phyloP scores from a whole-genome alignment of 31 red algal genomes.

The Endocladia muricata region DNA sequence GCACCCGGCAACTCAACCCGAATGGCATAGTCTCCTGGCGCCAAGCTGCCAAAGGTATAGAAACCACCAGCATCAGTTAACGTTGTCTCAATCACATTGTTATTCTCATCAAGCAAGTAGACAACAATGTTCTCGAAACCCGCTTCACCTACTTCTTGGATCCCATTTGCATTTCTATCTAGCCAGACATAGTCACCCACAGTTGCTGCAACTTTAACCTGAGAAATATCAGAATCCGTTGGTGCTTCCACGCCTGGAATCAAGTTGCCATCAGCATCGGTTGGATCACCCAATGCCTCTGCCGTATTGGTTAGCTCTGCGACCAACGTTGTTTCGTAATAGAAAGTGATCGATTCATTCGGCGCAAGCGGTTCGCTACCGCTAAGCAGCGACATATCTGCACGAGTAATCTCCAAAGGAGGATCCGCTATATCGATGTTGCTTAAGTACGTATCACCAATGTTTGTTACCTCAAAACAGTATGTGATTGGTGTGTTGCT shows the following conservation, averaged over 20 bases:
- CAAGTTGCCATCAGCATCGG: neutral
- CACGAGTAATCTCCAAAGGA: no score
- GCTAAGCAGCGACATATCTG: no score
- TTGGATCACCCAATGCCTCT: neutral
- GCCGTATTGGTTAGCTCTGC: no score
- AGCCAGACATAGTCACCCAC: slow-evolving; percentile 8
- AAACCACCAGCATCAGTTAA: neutral
- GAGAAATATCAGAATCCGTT: no score
- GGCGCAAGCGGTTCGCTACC: no score
- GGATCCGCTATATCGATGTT: no score
- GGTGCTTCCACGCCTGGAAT: no score
- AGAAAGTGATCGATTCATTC: no score
- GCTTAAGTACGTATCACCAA: no score
- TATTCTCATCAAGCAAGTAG: neutral
- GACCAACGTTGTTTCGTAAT: no score
- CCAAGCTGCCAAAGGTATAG: neutral
- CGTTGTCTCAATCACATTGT: neutral
- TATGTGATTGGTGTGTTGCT: no score
- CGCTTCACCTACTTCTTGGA: neutral
- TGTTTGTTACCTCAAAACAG: no score
- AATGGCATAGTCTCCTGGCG: neutral
- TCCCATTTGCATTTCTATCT: neutral
- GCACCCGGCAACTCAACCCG: neutral
- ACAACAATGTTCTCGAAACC: neutral
- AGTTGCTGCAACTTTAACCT: neutral